Percentiles rank a stretch among this genome's conserved stretches.
phyloP scores from a whole-genome alignment of 495 filamentous ascomycete species.

The Tuber aestivum region DNA sequence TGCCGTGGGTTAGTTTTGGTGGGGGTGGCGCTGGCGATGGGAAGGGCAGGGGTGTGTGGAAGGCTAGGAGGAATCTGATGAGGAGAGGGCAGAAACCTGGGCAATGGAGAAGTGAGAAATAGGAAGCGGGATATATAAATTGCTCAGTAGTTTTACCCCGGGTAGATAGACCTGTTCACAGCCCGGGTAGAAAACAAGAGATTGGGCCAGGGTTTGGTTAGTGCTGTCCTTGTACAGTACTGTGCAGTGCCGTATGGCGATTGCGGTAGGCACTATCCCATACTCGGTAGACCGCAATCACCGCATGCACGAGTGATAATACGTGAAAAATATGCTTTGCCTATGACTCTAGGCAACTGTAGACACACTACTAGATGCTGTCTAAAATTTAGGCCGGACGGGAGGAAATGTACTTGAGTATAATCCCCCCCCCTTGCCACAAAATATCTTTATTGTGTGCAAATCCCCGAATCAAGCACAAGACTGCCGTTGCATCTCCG shows the following conservation, averaged over 20 bases:
- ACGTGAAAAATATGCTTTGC: neutral
- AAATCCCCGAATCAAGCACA: no score
- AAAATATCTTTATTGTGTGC: no score
- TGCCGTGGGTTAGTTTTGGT: conserved; percentile 40
- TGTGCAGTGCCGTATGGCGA: neutral
- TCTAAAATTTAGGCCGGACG: no score
- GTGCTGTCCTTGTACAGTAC: neutral
- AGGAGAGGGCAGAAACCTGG: conserved; percentile 32
- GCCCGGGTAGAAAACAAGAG: neutral
- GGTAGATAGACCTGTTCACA: neutral
- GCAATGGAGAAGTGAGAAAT: neutral
- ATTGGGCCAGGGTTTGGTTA: neutral
- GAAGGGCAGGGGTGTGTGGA: conserved; percentile 40
- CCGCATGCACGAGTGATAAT: conserved; percentile 1
- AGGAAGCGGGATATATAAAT: neutral
- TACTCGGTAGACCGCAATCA: neutral
- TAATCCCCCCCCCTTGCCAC: no score
- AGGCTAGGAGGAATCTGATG: conserved; percentile 44
- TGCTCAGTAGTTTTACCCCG: neutral
- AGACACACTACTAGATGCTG: no score
- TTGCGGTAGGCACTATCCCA: neutral
- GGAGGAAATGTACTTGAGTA: no score
- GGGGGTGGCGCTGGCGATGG: conserved; percentile 19
- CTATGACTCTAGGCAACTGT: no score
- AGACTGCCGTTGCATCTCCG: no score